phyloP scores from a whole-genome alignment of 2,329 filamentous ascomycete genomes.

The Xylariomycetidae sp. region DNA sequence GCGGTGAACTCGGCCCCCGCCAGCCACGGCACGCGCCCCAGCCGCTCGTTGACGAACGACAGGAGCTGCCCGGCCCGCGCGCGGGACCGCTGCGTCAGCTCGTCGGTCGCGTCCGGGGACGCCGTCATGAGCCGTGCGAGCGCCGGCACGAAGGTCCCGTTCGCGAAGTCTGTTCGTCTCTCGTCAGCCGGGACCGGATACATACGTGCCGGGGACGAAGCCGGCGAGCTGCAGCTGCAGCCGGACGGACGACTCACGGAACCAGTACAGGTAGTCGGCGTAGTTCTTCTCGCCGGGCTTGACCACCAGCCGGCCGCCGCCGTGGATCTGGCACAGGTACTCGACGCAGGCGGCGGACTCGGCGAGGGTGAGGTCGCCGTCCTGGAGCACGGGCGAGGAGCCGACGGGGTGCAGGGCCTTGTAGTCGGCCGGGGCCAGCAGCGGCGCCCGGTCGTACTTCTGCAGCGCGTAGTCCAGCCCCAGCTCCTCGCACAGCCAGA shows the following conservation, averaged over 20 bases:
- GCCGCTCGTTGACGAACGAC: constrained; percentile 39
- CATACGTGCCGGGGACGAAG: constrained; percentile 7
- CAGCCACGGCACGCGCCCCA: constrained; percentile 45
- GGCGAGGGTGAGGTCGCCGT: neutral
- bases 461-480: constrained; percentile 9
- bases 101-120: constrained; percentile 21
- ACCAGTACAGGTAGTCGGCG: neutral
- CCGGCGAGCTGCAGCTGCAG: constrained; percentile 10
- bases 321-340: neutral
- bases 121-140: constrained; percentile 33
- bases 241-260: too few relatives aligned
- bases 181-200: too few relatives aligned
- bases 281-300: neutral
- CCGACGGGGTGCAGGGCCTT: constrained; percentile 8
- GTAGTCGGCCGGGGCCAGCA: constrained; percentile 5
- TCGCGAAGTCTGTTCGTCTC: constrained; percentile 41
- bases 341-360: neutral
- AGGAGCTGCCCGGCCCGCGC: constrained; percentile 34
- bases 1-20: constrained; percentile 57
- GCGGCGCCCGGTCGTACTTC: constrained; percentile 4
- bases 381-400: constrained; percentile 5
- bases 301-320: neutral
- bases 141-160: constrained; percentile 36
- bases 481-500: constrained; percentile 13
- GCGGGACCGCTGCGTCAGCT: constrained; percentile 22